phyloP scores from a whole-genome alignment of 306 rosid species.

The Lathyrus sativus region DNA sequence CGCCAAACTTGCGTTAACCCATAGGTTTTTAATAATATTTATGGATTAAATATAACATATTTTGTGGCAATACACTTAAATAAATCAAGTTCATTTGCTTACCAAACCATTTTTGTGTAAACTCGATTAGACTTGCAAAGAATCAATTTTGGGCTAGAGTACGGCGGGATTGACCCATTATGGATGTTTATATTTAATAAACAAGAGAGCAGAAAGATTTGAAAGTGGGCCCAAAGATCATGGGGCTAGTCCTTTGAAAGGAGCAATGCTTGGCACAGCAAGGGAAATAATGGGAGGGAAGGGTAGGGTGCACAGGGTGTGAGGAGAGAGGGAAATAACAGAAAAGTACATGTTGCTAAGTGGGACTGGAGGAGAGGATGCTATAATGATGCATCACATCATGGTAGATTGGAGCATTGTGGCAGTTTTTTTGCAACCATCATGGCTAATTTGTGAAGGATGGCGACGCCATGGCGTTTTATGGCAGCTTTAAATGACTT shows the following conservation, averaged over 20 bases:
- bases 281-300: not conserved
- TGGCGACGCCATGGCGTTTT: not conserved
- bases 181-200: not conserved
- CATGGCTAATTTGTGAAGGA: not conserved
- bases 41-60: too few relatives aligned
- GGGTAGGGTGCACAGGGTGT: not conserved
- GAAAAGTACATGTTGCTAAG: not conserved
- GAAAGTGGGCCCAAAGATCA: not conserved
- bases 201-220: not conserved
- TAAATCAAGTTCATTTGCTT: slow-evolving; percentile 1
- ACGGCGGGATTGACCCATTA: not conserved
- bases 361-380: not conserved
- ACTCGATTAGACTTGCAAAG: not conserved
- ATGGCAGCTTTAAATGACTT: not conserved
- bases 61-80: too few relatives aligned
- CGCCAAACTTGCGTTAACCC: not conserved
- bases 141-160: not conserved
- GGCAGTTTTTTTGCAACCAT: not conserved
- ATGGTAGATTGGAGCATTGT: not conserved
- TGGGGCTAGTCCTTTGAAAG: not conserved
- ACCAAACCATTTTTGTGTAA: not conserved
- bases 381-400: too few relatives aligned
- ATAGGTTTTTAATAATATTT: too few relatives aligned
- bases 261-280: not conserved
- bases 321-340: not conserved